Percentiles rank a stretch among this genome's conserved stretches.
These are phyloP conservation scores for Saksenaea vasiformis DNA, from an alignment of 371 early-diverging fungal genomes.

Conservation along the genomic window DNA sequence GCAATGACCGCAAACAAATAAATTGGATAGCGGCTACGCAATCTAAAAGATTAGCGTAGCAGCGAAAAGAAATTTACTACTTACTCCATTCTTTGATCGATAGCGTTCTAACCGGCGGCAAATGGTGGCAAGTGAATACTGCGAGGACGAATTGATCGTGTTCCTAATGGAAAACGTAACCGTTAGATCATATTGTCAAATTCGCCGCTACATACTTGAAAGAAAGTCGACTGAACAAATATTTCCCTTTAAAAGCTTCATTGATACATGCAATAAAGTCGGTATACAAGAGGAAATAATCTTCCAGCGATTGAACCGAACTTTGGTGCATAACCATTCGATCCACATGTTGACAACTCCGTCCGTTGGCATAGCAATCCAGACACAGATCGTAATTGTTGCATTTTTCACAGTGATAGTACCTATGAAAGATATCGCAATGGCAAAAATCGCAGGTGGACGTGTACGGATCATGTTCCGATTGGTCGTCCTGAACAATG, in stretches of 20 bases:
- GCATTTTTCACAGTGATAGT: conserved; percentile 35
- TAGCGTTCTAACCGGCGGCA: conserved; percentile 33
- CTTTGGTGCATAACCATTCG: conserved; percentile 27
- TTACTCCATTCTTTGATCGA: conserved; percentile 14
- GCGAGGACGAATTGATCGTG: not conserved
- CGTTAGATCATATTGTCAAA: not conserved
- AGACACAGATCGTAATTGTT: conserved; percentile 34
- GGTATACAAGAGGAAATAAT: conserved; percentile 11
- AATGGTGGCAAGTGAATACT: conserved; percentile 21
- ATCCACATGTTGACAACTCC: conserved; percentile 31
- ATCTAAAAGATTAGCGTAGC: not conserved
- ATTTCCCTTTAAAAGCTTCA: not conserved
- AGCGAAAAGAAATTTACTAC: not conserved
- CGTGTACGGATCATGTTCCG: conserved; percentile 13
- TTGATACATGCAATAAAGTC: conserved; percentile 18
- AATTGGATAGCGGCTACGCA: conserved; percentile 14
- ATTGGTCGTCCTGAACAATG: not conserved
- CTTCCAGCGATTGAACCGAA: not conserved
- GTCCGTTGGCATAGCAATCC: conserved; percentile 33
- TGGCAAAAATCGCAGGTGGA: conserved; percentile 39
- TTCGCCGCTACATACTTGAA: not conserved
- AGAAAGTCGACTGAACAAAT: not conserved
- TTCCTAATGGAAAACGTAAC: not conserved
- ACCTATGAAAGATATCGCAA: conserved; percentile 34
- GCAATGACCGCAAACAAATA: conserved; percentile 30